Evolutionary conservation across 1,139 yeast genomes (phyloP).

Genomic region (Candida dubliniensis): DNA sequence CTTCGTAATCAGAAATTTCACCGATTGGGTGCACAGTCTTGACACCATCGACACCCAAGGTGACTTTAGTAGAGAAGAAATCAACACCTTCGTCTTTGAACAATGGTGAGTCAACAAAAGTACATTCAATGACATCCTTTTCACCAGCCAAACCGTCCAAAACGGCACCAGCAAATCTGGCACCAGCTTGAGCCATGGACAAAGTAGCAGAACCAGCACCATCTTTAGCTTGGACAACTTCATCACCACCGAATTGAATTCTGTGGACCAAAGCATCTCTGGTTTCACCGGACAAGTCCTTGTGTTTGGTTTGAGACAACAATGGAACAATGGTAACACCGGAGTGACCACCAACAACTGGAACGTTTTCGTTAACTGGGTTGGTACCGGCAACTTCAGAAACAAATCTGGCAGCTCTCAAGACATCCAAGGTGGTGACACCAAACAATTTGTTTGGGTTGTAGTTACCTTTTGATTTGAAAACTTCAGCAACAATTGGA

Average conservation of each 20-base stretch:
- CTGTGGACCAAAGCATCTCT: conserved; percentile 76
- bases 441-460: conserved; percentile 85
- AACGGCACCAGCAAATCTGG: conserved; percentile 66
- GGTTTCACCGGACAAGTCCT: conserved; percentile 48
- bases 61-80: conserved; percentile 67
- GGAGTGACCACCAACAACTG: conserved; percentile 96
- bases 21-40: conserved; percentile 56
- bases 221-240: conserved; percentile 92
- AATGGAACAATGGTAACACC: conserved; percentile 94
- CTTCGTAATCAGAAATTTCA: conserved; percentile 56
- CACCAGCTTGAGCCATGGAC: conserved; percentile 97
- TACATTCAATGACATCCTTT: conserved; percentile 48
- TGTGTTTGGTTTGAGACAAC: conserved; percentile 64
- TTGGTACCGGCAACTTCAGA: conserved; percentile 55
- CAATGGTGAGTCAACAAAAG: conserved; percentile 51
- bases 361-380: conserved; percentile 63
- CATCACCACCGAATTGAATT: conserved; percentile 97
- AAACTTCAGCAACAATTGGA: conserved; percentile 86
- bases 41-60: conserved; percentile 59
- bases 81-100: conserved; percentile 52
- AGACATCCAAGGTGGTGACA: conserved; percentile 87
- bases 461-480: conserved; percentile 71
- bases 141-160: conserved; percentile 57
- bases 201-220: conserved; percentile 95
- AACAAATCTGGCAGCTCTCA: conserved; percentile 84